Conservation (phyloP, 495 filamentous ascomycete species). For the Penicillium desertorum region DNA sequence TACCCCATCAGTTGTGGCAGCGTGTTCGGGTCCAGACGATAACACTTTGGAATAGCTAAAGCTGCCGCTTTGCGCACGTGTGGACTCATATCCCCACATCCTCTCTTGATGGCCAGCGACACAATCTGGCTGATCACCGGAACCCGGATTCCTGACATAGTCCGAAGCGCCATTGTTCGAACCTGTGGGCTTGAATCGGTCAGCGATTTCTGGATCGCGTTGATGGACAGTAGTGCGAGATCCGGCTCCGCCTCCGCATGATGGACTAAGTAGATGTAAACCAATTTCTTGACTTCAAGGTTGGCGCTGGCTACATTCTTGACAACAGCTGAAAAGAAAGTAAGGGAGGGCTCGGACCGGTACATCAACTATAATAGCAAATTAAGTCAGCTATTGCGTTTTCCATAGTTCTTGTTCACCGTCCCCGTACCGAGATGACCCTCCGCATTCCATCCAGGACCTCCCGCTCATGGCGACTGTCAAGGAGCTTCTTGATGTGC, state of each 20-base stretch:
- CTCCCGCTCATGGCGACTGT: slow-evolving; percentile 90
- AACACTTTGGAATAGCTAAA: slow-evolving; percentile 95
- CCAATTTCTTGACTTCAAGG: slow-evolving; percentile 92
- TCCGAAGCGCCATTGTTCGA: slow-evolving; percentile 83
- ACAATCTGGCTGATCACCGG: slow-evolving; percentile 99
- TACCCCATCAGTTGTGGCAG: slow-evolving; percentile 81
- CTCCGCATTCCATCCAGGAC: slow-evolving; percentile 87
- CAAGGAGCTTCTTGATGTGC: slow-evolving; percentile 90
- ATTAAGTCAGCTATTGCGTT: slow-evolving; percentile 24
- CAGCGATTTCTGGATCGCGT: slow-evolving; percentile 95
- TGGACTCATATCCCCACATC: slow-evolving; percentile 88
- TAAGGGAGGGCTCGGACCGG: slow-evolving; percentile 73
- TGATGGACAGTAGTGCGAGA: slow-evolving; percentile 92
- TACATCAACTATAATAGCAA: slow-evolving; percentile 77
- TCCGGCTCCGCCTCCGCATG: slow-evolving; percentile 96
- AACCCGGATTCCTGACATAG: slow-evolving; percentile 94
- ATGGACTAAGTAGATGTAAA: slow-evolving; percentile 95
- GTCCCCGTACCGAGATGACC: slow-evolving; percentile 74
- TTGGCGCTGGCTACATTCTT: slow-evolving; percentile 93
- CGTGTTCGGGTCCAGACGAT: slow-evolving; percentile 84
- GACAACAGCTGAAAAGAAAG: slow-evolving; percentile 90
- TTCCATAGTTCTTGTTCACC: slow-evolving; percentile 1
- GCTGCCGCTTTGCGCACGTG: slow-evolving; percentile 91
- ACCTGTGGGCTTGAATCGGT: slow-evolving; percentile 89
- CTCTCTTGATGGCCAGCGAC: slow-evolving; percentile 90